Percentiles rank a stretch among this genome's conserved stretches.
Evolutionary conservation across 1,139 yeast species (phyloP).

Genomic region (Hanseniaspora uvarum): DNA sequence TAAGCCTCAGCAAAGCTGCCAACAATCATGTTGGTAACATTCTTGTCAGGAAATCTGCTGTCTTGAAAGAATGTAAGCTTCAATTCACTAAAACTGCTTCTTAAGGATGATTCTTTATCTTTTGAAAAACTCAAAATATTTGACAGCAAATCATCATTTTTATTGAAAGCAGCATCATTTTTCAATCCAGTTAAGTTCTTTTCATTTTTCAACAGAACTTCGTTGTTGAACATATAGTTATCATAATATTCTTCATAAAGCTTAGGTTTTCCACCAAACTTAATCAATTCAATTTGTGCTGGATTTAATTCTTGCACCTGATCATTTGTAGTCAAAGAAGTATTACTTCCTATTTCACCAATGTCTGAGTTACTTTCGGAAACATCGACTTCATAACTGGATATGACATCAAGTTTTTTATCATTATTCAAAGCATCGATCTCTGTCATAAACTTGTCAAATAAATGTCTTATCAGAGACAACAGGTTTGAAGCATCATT

Average conservation of each 20-base stretch:
- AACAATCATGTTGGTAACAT: conserved; percentile 2
- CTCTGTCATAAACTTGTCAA: conserved; percentile 22
- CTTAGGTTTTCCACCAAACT: conserved; percentile 8
- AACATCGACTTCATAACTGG: background rate
- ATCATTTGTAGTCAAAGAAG: background rate
- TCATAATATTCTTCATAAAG: background rate
- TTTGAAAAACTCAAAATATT: background rate
- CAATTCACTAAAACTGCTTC: background rate
- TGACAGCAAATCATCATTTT: conserved; percentile 2
- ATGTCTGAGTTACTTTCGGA: background rate
- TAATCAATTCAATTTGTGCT: background rate
- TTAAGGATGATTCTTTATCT: background rate
- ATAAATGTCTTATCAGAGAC: conserved; percentile 25
- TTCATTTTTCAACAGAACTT: background rate
- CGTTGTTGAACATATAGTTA: background rate
- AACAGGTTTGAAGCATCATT: conserved; percentile 45
- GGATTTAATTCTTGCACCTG: background rate
- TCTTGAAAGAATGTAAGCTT: conserved; percentile 15
- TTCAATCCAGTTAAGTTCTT: background rate
- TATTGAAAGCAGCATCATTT: background rate
- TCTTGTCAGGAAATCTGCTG: conserved; percentile 12
- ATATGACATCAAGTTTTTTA: background rate
- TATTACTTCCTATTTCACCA: background rate
- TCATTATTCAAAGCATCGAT: background rate
- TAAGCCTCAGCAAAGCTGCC: conserved; percentile 2